Evolutionary conservation across 371 early-diverging fungal species (phyloP), one percentile per base, ranked within the genome.

Genomic region (Quaeritorhiza haematococci): DNA sequence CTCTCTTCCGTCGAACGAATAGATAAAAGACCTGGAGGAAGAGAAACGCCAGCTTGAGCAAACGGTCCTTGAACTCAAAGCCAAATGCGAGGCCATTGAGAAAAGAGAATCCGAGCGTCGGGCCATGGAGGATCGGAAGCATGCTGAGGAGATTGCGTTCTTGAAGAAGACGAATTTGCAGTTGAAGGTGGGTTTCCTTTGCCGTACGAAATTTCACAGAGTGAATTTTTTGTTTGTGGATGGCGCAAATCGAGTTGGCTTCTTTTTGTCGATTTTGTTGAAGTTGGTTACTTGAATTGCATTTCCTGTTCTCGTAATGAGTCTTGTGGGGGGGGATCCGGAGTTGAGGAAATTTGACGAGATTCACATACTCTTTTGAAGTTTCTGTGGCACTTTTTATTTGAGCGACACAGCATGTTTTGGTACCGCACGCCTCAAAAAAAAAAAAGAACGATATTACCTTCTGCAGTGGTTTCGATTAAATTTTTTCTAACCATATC

Each of bases 161-260:
- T 56, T 80, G 63, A 80, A 80, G 49, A 80, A 80, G 69, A 79
- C 80, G 6, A 80, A 80, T 55, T 68, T 80, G 28, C 80, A 80
- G 64, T 64, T 80, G 47, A 80, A 80, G 80, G 80, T 70, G 55
- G 46, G 24, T 23, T 47, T 55, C n/a, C 33, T 45, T 42, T 32
- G 6, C 29, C 6, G 26, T 21, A 3, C 2, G 26, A 19, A 17
- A 8, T n/a, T 6, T 33, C 23, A 8, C 10, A n/a, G n/a, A n/a
- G n/a, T n/a, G n/a, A n/a, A n/a, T n/a, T n/a, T n/a, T n/a, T n/a
- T n/a, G n/a, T n/a, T n/a, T n/a, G n/a, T n/a, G n/a, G n/a, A n/a
- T n/a, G n/a, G n/a, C n/a, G n/a, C n/a, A n/a, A n/a, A n/a, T n/a
- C n/a, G n/a, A n/a, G n/a, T n/a, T n/a, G n/a, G n/a, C n/a, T n/a